Evolutionary conservation across 2,329 filamentous ascomycete species (phyloP).

Genomic region (Pyrenophora seminiperda): DNA sequence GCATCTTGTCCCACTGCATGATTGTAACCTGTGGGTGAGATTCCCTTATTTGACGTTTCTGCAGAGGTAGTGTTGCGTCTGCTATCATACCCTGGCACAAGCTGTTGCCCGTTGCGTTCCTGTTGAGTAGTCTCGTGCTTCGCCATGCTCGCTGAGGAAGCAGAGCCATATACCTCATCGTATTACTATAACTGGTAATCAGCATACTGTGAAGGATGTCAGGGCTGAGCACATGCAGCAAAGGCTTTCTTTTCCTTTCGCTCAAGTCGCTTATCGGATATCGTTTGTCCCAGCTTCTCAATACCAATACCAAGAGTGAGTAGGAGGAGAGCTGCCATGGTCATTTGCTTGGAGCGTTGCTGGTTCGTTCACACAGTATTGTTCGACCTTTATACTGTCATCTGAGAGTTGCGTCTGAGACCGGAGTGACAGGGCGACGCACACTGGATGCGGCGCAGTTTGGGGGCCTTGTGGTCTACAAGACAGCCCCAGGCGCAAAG

Average conservation of each 20-base stretch:
- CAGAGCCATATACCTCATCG: conserved; percentile 19
- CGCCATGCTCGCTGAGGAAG: conserved; percentile 13
- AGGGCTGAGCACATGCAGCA: conserved; percentile 11
- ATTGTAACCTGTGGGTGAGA: conserved; percentile 22
- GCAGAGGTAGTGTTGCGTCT: conserved; percentile 21
- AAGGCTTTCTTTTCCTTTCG: conserved; percentile 31
- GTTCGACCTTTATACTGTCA: neutral
- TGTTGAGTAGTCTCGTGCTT: conserved; percentile 19
- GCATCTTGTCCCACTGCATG: conserved; percentile 12
- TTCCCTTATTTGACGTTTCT: conserved; percentile 17
- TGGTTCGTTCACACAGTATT: neutral
- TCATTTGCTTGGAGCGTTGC: neutral
- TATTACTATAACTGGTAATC: conserved; percentile 18
- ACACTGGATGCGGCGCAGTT: conserved; percentile 4
- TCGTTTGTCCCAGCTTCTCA: conserved; percentile 27
- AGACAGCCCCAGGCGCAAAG: too few relatives aligned
- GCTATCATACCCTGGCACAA: conserved; percentile 3
- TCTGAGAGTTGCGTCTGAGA: conserved; percentile 2
- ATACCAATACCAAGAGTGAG: conserved; percentile 27
- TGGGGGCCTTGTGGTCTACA: neutral
- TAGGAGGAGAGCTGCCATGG: conserved; percentile 30
- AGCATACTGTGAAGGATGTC: neutral
- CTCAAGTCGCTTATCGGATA: conserved; percentile 31
- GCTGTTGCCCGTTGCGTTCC: conserved; percentile 10
- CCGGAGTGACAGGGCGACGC: conserved; percentile 8